phyloP scores from a whole-genome alignment of 192 early-diverging fungal genomes.

The Linnemannia hyalina region DNA sequence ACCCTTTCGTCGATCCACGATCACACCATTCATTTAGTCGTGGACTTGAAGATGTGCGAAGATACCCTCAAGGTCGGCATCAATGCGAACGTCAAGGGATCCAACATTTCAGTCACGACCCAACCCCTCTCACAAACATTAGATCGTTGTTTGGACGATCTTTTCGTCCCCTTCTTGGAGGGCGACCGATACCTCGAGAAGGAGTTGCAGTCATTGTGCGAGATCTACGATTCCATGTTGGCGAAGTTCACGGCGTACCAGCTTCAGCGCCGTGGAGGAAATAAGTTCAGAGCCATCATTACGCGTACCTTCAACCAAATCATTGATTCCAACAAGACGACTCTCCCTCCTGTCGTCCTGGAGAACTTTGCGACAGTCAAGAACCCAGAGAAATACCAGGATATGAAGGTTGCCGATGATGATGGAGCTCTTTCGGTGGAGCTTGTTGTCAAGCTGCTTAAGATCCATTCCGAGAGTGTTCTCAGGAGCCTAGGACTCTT shows the following conservation, averaged over 20 bases:
- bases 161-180: constrained; percentile 95
- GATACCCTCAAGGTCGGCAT: constrained; percentile 62
- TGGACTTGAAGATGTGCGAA: constrained; percentile 86
- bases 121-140: constrained; percentile 78
- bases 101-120: constrained; percentile 57
- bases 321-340: constrained; percentile 44
- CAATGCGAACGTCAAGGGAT: constrained; percentile 56
- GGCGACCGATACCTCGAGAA: constrained; percentile 88
- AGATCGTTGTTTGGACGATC: constrained; percentile 92
- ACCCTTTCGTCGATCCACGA: constrained; percentile 79
- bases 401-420: constrained; percentile 47
- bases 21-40: constrained; percentile 78
- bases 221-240: constrained; percentile 65
- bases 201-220: constrained; percentile 78
- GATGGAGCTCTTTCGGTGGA: constrained; percentile 60
- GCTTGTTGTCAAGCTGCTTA: constrained; percentile 67
- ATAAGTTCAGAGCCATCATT: constrained; percentile 53
- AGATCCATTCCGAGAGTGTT: constrained; percentile 83
- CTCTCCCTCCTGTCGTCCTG: constrained; percentile 35
- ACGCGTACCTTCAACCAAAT: constrained; percentile 54
- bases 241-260: constrained; percentile 61
- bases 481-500: constrained; percentile 84
- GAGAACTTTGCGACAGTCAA: constrained; percentile 57
- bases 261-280: constrained; percentile 53
- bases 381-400: constrained; percentile 54